These are phyloP conservation scores for Cercospora janseana DNA, from an alignment of 2,329 filamentous ascomycete genomes.

Conservation along the genomic window DNA sequence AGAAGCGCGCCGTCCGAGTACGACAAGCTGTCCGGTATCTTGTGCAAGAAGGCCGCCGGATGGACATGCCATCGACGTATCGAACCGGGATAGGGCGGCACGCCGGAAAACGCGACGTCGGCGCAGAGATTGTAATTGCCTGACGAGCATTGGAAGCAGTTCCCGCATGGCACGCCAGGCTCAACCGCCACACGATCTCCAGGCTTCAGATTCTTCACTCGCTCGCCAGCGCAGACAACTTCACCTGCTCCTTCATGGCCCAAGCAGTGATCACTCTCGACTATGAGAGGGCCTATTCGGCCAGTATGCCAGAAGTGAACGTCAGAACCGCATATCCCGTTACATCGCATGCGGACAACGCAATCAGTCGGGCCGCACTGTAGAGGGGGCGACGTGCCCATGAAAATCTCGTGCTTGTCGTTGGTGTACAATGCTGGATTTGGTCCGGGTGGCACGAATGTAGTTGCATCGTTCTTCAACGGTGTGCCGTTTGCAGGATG, in stretches of 20 bases:
- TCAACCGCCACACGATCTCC: slow-evolving; percentile 68
- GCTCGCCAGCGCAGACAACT: slow-evolving; percentile 58
- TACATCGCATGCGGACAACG: slow-evolving; percentile 32
- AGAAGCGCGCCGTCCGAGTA: slow-evolving; percentile 84
- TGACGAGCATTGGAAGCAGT: slow-evolving; percentile 64
- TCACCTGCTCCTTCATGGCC: slow-evolving; percentile 70
- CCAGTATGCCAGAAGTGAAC: slow-evolving; percentile 44
- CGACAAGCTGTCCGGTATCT: slow-evolving; percentile 71
- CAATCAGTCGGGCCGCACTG: slow-evolving; percentile 30
- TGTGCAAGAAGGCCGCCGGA: slow-evolving; percentile 86
- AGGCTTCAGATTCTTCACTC: slow-evolving; percentile 55
- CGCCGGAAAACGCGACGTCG: slow-evolving; percentile 84
- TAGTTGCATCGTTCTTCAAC: slow-evolving; percentile 7
- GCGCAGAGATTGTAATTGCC: slow-evolving; percentile 89
- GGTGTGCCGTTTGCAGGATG: slow-evolving; percentile 15
- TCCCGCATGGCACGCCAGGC: slow-evolving; percentile 63
- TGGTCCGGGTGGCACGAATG: slow-evolving; percentile 17
- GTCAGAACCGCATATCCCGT: slow-evolving; percentile 36
- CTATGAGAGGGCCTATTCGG: slow-evolving; percentile 60
- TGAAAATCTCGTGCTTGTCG: slow-evolving; percentile 32
- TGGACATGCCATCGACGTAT: slow-evolving; percentile 80
- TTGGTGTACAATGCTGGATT: slow-evolving; percentile 34
- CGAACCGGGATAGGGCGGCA: slow-evolving; percentile 79
- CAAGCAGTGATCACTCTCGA: slow-evolving; percentile 63
- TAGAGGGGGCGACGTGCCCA: slow-evolving; percentile 30